Conservation (phyloP, 1,139 yeast species). For the Debaryomycetaceae sp. region DNA sequence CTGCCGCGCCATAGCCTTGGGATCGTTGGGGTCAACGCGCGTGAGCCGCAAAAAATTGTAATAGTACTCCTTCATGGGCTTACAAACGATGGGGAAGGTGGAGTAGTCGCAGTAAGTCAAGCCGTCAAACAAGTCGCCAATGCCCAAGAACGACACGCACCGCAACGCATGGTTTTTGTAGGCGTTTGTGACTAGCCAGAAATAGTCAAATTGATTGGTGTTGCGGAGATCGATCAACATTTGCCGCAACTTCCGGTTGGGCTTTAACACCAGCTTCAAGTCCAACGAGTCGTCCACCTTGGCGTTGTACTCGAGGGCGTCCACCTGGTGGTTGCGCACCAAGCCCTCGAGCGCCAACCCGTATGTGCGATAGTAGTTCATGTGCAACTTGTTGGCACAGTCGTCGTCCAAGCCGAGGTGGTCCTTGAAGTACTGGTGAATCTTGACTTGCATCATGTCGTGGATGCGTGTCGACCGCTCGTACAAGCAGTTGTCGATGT, state of each 20-base stretch:
- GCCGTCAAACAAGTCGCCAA: conserved; percentile 91
- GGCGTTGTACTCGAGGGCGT: conserved; percentile 83
- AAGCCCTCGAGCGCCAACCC: conserved; percentile 93
- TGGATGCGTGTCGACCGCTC: conserved; percentile 70
- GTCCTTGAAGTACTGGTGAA: conserved; percentile 73
- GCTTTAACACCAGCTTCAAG: conserved; percentile 65
- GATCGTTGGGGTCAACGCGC: conserved; percentile 49
- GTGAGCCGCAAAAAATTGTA: conserved; percentile 59
- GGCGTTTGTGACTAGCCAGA: conserved; percentile 93
- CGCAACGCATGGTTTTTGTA: conserved; percentile 83
- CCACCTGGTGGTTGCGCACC: conserved; percentile 74
- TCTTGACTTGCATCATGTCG: conserved; percentile 82
- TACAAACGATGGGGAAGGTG: conserved; percentile 65
- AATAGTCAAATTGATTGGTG: conserved; percentile 29
- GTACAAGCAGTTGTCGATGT: conserved; percentile 89
- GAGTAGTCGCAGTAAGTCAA: conserved; percentile 86
- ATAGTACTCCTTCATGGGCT: conserved; percentile 65
- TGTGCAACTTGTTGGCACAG: conserved; percentile 72
- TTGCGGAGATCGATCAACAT: conserved; percentile 44
- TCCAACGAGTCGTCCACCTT: conserved; percentile 93
- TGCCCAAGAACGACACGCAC: conserved; percentile 71
- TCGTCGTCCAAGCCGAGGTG: conserved; percentile 59
- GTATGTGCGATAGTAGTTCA: conserved; percentile 74
- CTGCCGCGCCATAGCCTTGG: conserved; percentile 23
- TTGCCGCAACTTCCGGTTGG: conserved; percentile 50